Conservation (phyloP, 1,284 basidiomycete genomes). For the Rhodotorula sp. region DNA sequence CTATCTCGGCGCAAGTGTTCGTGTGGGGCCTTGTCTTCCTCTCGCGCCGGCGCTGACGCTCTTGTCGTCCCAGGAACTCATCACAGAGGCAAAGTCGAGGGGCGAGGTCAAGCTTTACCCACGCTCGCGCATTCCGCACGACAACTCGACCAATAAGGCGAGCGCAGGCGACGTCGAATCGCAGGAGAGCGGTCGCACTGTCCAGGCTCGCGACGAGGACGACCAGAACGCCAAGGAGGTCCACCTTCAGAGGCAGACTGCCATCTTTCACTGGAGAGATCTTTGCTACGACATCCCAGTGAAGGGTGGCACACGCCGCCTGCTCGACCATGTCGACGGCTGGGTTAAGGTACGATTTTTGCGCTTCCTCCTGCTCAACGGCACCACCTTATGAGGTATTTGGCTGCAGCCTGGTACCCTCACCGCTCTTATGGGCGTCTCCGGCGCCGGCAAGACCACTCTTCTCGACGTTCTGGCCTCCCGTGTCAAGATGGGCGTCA, state of each 20-base stretch:
- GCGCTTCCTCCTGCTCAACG: not conserved
- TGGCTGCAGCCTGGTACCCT: conserved; percentile 57
- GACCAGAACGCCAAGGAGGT: conserved; percentile 35
- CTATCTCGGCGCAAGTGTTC: conserved; percentile 52
- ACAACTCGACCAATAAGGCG: conserved; percentile 32
- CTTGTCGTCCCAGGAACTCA: conserved; percentile 56
- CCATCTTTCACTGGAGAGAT: conserved; percentile 54
- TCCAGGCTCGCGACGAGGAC: conserved; percentile 13
- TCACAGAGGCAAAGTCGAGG: conserved; percentile 55
- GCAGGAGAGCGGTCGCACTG: conserved; percentile 23
- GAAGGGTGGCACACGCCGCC: conserved; percentile 59
- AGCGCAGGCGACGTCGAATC: conserved; percentile 24
- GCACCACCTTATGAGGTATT: no score
- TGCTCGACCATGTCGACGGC: conserved; percentile 76
- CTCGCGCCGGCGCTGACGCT: no score
- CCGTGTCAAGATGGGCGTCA: conserved; percentile 70
- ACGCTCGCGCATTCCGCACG: conserved; percentile 52
- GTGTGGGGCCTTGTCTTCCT: no score
- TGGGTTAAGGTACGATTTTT: conserved; percentile 65
- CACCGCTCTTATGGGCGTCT: conserved; percentile 69
- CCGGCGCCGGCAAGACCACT: conserved; percentile 63
- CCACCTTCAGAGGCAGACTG: conserved; percentile 53
- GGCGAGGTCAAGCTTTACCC: conserved; percentile 58
- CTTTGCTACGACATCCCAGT: conserved; percentile 58
- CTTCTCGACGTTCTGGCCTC: conserved; percentile 67